phyloP scores from a whole-genome alignment of 192 early-diverging fungal genomes.

The Ambispora gerdemannii region DNA sequence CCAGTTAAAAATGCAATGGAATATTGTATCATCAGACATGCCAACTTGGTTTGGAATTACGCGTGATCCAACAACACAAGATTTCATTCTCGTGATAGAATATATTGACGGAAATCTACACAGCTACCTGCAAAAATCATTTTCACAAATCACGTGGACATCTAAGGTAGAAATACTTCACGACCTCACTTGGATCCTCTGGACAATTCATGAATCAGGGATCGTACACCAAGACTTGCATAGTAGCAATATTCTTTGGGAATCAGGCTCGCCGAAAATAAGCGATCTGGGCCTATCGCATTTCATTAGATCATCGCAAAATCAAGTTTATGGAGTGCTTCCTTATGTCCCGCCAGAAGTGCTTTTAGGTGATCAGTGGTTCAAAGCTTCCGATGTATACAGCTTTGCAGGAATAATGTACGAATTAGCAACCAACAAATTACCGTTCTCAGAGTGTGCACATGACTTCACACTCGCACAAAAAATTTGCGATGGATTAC shows the following conservation, averaged over 20 bases:
- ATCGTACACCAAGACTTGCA: slow-evolving; percentile 16
- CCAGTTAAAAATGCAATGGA: neutral
- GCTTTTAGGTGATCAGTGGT: neutral
- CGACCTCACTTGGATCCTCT: slow-evolving; percentile 4
- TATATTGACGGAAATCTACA: neutral
- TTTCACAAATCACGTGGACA: slow-evolving; percentile 12
- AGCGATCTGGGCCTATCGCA: neutral
- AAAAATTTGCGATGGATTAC: slow-evolving; percentile 26
- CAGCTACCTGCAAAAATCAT: neutral
- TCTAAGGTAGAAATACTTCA: slow-evolving; percentile 23
- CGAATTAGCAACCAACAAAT: slow-evolving; percentile 9
- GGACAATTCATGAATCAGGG: slow-evolving; percentile 9
- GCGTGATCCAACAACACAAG: neutral
- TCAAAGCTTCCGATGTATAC: slow-evolving; percentile 24
- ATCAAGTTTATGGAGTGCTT: slow-evolving; percentile 14
- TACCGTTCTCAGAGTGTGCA: slow-evolving; percentile 1
- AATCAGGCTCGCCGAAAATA: neutral
- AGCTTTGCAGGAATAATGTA: slow-evolving; percentile 25
- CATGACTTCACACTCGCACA: slow-evolving; percentile 18
- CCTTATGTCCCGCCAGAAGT: slow-evolving; percentile 30
- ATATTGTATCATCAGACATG: neutral
- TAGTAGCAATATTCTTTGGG: slow-evolving; percentile 10
- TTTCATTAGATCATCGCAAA: neutral
- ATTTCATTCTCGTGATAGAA: neutral
- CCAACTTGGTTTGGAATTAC: neutral